A percentile compares a stretch with the other conserved stretches of the same genome.
Conservation (phyloP, 108 stramenopile species). For the Cyclotella sp. region DNA sequence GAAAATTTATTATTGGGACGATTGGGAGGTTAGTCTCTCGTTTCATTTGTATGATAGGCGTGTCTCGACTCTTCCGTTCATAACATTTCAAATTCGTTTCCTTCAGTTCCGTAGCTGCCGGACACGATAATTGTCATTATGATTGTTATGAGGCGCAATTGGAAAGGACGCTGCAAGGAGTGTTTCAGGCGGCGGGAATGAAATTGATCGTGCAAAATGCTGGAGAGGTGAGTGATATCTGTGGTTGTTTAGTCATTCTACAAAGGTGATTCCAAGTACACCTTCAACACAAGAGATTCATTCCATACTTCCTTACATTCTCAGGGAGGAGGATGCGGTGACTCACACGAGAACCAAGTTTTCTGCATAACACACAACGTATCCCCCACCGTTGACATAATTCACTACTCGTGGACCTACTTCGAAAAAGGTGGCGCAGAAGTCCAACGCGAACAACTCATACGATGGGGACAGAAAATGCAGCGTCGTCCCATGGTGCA, state of each 20-base stretch:
- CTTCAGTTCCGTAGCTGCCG: slow-evolving; percentile 51
- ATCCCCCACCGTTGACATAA: slow-evolving; percentile 40
- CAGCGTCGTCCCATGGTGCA: slow-evolving; percentile 51
- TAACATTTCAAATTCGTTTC: not conserved
- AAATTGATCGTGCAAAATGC: slow-evolving; percentile 52
- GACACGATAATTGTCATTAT: slow-evolving; percentile 61
- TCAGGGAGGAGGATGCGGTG: slow-evolving; percentile 59
- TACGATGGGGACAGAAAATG: slow-evolving; percentile 54
- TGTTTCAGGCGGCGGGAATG: slow-evolving; percentile 52
- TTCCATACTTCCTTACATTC: not conserved
- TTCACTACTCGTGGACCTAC: slow-evolving; percentile 62
- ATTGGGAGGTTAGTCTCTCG: slow-evolving; percentile 40
- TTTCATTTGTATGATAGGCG: not conserved
- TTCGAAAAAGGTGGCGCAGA: slow-evolving; percentile 51
- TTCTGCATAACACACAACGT: slow-evolving; percentile 59
- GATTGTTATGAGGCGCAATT: slow-evolving; percentile 58
- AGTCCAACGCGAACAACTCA: slow-evolving; percentile 42
- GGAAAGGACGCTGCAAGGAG: slow-evolving; percentile 38
- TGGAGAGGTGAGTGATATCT: slow-evolving; percentile 31
- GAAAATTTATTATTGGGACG: slow-evolving; percentile 49
- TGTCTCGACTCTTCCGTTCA: not conserved
- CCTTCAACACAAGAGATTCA: not conserved
- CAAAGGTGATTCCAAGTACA: too few species aligned
- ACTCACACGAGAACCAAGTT: slow-evolving; percentile 58
- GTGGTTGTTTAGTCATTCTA: not conserved